These are phyloP conservation scores for Fraxinus paxiana DNA, from an alignment of 305 asterid species.

Conservation along the genomic window DNA sequence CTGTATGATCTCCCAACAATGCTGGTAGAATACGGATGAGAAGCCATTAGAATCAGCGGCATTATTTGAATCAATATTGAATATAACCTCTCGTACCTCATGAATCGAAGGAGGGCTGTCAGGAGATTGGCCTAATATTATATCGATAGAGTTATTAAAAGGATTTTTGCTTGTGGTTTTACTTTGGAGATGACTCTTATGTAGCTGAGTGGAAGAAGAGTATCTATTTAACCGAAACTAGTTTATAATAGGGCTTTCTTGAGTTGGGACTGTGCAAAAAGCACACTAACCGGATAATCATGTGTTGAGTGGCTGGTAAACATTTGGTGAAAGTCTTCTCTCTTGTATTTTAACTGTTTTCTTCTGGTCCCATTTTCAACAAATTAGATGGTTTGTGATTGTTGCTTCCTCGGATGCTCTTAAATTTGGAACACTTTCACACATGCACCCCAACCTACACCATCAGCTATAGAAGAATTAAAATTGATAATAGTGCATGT, in stretches of 20 bases:
- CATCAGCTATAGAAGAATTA: not conserved
- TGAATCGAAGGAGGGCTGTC: not conserved
- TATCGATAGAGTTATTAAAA: not conserved
- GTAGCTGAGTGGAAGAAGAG: not conserved
- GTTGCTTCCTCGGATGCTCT: not conserved
- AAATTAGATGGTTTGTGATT: not conserved
- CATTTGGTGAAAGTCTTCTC: not conserved
- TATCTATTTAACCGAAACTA: not conserved
- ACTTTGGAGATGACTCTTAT: not conserved
- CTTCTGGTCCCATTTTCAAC: not conserved
- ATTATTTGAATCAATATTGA: no score
- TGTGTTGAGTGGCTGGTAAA: not conserved
- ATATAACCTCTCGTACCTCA: not conserved
- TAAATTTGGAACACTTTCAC: not conserved
- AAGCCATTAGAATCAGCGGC: not conserved
- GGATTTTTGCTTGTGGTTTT: not conserved
- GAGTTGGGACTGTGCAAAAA: not conserved
- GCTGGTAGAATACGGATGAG: not conserved
- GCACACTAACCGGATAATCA: not conserved
- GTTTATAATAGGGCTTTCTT: not conserved
- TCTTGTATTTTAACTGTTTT: not conserved
- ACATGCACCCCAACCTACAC: not conserved
- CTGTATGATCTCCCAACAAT: not conserved
- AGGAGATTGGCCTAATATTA: not conserved
- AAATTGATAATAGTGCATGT: not conserved